phyloP scores from a whole-genome alignment of 2,329 filamentous ascomycete genomes.

The Ampelomyces quisqualis region DNA sequence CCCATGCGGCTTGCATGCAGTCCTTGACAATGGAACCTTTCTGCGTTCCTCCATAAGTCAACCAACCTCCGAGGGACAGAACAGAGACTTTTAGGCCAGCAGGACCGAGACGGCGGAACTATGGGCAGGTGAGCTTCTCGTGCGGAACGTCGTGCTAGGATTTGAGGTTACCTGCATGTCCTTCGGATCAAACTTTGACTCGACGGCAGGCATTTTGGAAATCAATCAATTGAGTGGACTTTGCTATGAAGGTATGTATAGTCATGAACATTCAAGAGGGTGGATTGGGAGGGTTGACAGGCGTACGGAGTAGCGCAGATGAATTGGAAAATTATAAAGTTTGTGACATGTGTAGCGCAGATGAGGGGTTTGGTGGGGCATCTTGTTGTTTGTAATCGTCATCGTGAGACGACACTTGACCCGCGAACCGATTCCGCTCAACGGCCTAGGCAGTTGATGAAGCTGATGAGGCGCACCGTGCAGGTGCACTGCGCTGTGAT shows the following conservation, averaged over 20 bases:
- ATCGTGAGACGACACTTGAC: too few species aligned
- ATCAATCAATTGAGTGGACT: background rate
- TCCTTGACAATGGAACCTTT: conserved; percentile 52
- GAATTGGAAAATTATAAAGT: too few species aligned
- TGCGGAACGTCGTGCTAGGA: too few species aligned
- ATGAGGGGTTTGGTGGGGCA: conserved; percentile 14
- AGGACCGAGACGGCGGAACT: conserved; percentile 45
- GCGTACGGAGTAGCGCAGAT: background rate
- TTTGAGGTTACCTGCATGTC: too few species aligned
- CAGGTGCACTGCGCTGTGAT: too few species aligned
- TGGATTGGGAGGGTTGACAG: background rate
- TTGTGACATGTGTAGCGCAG: too few species aligned
- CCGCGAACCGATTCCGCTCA: too few species aligned
- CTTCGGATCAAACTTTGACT: conserved; percentile 53
- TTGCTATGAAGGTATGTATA: background rate
- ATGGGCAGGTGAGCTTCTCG: too few species aligned
- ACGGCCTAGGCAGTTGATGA: too few species aligned
- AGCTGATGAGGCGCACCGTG: too few species aligned
- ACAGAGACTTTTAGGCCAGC: conserved; percentile 54
- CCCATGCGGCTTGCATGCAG: conserved; percentile 53
- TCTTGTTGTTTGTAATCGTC: background rate
- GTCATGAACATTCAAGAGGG: too few species aligned
- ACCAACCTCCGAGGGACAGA: conserved; percentile 50
- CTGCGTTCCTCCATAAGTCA: conserved; percentile 53
- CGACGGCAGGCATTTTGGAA: conserved; percentile 39